Conservation (phyloP, 2,329 filamentous ascomycete species). For the Cercospora sojina region DNA sequence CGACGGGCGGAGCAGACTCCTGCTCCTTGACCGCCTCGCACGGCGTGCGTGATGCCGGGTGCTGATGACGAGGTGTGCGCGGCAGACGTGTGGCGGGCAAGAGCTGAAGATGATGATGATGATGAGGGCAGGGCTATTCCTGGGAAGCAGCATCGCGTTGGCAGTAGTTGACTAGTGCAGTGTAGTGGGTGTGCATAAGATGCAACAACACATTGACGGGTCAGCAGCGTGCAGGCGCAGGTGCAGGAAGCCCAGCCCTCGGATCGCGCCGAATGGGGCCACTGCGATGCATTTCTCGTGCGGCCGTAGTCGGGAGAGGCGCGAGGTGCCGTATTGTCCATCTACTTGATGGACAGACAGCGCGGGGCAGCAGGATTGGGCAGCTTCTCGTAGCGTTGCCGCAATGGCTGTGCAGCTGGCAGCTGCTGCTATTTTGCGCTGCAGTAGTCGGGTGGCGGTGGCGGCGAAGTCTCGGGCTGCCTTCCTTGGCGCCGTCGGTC, state of each 20-base stretch:
- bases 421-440: neutral
- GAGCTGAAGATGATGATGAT: neutral
- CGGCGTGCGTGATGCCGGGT: neutral
- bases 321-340: neutral
- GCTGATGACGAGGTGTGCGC: neutral
- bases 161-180: too few species aligned
- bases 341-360: neutral
- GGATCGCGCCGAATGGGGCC: neutral
- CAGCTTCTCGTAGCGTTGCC: neutral
- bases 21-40: neutral
- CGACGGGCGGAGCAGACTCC: neutral
- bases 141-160: neutral
- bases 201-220: too few species aligned
- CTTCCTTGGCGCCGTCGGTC: neutral
- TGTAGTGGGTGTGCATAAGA: too few species aligned
- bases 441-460: neutral
- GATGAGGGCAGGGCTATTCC: too few species aligned
- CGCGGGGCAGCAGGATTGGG: slow-evolving; percentile 6
- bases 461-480: neutral
- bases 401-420: neutral
- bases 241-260: neutral
- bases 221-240: too few species aligned
- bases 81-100: neutral
- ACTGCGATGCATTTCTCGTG: neutral
- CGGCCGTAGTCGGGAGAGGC: neutral